Base-by-base conservation (phyloP, 371 early-diverging fungal species). In the Dichotomocladium elegans region DNA sequence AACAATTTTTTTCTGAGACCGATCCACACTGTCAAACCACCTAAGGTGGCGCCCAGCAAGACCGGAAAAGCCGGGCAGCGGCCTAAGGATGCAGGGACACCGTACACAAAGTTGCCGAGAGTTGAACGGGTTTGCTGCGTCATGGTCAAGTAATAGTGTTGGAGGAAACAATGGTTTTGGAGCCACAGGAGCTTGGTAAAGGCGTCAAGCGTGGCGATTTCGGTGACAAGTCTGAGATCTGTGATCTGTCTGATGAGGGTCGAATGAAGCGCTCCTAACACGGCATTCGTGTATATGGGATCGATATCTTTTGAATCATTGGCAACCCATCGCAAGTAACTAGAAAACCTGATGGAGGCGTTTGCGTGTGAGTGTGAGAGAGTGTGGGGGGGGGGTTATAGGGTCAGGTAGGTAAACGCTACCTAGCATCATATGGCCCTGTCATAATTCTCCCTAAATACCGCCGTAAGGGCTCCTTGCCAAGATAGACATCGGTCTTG, bases 111-210 rank as follows among this genome's bases (percentile, higher is more conserved):
- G 17, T 21, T 26, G 35, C 24, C 49, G 2, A 48, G n/a, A 24
- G 56, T 28, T 24, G 68, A 47, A 3, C 47, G 19, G 19, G 52
- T 47, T 15, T 34, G 25, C 0, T 10, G 3, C 7, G 5, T 41
- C 10, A 26, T 31, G 49, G 59, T 61, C 12, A 66, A 70, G 59
- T 80, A 76, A 46, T 92, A 91, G 52, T 86, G 86, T 64, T 81
- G 80, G 29, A 85, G 80, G 66, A 91, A 92, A 41, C 85, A 74
- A 57, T 92, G 92, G 54, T 87, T 91, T 71, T 92, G 92, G 46
- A 92, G 75, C 92, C 92, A 92, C 21, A 92, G 74, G 33, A 92
- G 69, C 72, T 92, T 92, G 68, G 74, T 82, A 50, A 89, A 89
- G 4, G 92, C 92, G n/a, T 37, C 17, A n/a, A 37, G 9, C 5